Percentiles rank a stretch among this genome's conserved stretches.
Conservation (phyloP, 129 eudicot species). For the Chrysanthemum seticuspe region DNA sequence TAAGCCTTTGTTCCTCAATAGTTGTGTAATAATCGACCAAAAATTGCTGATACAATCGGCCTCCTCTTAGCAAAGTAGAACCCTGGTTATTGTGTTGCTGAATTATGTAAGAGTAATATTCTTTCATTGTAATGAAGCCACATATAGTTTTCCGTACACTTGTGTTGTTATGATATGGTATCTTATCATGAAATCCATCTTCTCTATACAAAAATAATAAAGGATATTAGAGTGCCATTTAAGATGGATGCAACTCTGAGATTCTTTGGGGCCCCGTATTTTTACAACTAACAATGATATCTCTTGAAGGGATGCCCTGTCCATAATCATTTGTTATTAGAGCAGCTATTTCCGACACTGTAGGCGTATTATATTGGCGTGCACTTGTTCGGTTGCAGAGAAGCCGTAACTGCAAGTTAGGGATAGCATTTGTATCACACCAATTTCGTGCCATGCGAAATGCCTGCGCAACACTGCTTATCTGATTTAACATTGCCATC, state of each 20-base stretch:
- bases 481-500: not conserved
- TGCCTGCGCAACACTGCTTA: not conserved
- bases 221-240: not conserved
- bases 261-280: not conserved
- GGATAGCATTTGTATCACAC: not conserved
- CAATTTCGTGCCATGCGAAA: not conserved
- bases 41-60: too few species aligned
- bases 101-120: too few species aligned
- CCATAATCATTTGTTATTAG: not conserved
- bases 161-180: too few species aligned
- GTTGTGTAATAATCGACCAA: too few species aligned
- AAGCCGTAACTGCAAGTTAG: not conserved
- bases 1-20: too few species aligned
- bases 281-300: not conserved
- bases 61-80: too few species aligned
- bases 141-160: not conserved
- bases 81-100: too few species aligned
- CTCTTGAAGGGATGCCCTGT: not conserved
- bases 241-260: not conserved
- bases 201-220: not conserved
- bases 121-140: not conserved
- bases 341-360: not conserved
- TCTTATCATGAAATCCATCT: not conserved
- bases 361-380: not conserved
- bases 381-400: not conserved